A percentile compares a stretch with the other conserved stretches of the same genome.
These are phyloP conservation scores for Vanilla planifolia DNA, from an alignment of 106 monocot species.

Conservation along the genomic window DNA sequence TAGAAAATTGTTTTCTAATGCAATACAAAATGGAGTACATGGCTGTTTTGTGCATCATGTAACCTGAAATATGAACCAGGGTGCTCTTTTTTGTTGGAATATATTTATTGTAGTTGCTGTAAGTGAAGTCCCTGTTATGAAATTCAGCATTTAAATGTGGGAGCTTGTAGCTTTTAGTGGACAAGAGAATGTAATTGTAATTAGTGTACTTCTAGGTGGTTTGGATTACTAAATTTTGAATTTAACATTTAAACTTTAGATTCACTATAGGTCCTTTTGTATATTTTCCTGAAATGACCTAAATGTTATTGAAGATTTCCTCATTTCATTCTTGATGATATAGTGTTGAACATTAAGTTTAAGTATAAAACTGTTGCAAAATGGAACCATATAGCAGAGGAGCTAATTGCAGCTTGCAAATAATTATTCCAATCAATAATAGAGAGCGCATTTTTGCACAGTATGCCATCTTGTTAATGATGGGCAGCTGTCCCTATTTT, in stretches of 20 bases:
- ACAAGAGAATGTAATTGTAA: background rate
- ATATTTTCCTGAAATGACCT: conserved; percentile 1
- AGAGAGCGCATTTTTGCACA: background rate
- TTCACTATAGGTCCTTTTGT: background rate
- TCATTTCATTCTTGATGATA: too few species aligned
- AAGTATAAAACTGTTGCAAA: background rate
- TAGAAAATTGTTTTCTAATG: background rate
- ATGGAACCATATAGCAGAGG: background rate
- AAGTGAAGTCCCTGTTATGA: background rate
- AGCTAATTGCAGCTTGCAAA: background rate
- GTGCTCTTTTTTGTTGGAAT: background rate
- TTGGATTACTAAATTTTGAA: background rate
- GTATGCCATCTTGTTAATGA: too few species aligned
- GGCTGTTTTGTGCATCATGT: background rate
- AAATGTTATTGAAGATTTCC: too few species aligned
- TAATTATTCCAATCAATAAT: background rate
- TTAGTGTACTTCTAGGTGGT: background rate
- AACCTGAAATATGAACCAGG: background rate
- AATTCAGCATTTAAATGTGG: too few species aligned
- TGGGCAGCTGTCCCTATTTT: too few species aligned
- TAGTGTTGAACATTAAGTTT: too few species aligned
- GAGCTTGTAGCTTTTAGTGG: background rate
- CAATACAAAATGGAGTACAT: background rate
- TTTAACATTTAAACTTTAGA: too few species aligned
- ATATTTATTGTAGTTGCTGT: background rate